phyloP scores from a whole-genome alignment of 2,329 filamentous ascomycete genomes.

The Westerdykella ornata region DNA sequence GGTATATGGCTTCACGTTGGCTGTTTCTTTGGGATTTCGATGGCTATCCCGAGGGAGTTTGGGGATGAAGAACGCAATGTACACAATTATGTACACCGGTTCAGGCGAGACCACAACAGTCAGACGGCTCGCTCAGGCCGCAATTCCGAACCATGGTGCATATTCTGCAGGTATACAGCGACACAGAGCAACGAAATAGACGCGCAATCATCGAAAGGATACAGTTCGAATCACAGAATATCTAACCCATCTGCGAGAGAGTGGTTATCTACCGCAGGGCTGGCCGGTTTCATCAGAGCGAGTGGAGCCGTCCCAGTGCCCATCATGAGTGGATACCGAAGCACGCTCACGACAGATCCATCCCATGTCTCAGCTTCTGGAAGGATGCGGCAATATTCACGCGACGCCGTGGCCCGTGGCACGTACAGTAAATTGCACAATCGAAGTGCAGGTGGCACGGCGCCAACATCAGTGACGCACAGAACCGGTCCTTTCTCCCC shows the following conservation, averaged over 20 bases:
- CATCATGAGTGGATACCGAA: slow-evolving; percentile 7
- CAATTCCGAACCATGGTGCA: slow-evolving; percentile 10
- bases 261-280: slow-evolving; percentile 7
- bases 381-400: slow-evolving; percentile 14
- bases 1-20: too few relatives aligned
- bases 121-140: slow-evolving; percentile 20
- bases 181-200: slow-evolving; percentile 11
- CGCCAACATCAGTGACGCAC: too few relatives aligned
- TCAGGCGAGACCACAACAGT: slow-evolving; percentile 9
- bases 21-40: too few relatives aligned
- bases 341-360: slow-evolving; percentile 6
- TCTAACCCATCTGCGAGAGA: slow-evolving; percentile 2
- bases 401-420: slow-evolving; percentile 18
- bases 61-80: slow-evolving; percentile 2
- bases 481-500: not conserved
- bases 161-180: slow-evolving; percentile 6
- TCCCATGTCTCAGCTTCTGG: slow-evolving; percentile 18
- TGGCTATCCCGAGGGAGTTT: slow-evolving; percentile 1
- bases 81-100: slow-evolving; percentile 4
- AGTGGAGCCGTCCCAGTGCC: slow-evolving; percentile 8
- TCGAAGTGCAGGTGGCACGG: too few relatives aligned
- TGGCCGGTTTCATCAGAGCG: slow-evolving; percentile 9
- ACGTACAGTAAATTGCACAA: slow-evolving; percentile 19
- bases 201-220: slow-evolving; percentile 12
- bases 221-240: not conserved